Percentiles rank a stretch among this genome's conserved stretches.
These are phyloP conservation scores for Cyberlindnera bimundalis DNA, from an alignment of 805 yeast species.

Conservation along the genomic window DNA sequence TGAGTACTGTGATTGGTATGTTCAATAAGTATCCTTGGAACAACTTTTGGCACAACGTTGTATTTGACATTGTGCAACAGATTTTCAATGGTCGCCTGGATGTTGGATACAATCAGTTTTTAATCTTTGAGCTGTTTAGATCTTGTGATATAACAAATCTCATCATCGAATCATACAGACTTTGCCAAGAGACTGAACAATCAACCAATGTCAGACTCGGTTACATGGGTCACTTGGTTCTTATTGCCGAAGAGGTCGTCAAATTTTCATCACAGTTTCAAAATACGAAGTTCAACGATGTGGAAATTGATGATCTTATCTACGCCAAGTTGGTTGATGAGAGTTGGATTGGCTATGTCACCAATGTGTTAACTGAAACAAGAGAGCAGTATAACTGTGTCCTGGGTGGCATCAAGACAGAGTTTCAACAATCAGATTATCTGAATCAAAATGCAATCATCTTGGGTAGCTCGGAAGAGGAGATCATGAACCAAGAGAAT, in stretches of 20 bases:
- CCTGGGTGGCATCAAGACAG: conserved; percentile 56
- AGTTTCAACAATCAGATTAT: conserved; percentile 23
- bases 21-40: conserved; percentile 79
- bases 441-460: conserved; percentile 25
- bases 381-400: conserved; percentile 86
- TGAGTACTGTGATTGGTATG: conserved; percentile 58
- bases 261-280: conserved; percentile 55
- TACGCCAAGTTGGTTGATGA: conserved; percentile 33
- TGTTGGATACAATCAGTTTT: conserved; percentile 67
- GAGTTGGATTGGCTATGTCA: conserved; percentile 72
- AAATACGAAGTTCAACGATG: conserved; percentile 25
- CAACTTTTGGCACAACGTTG: conserved; percentile 81
- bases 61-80: conserved; percentile 80
- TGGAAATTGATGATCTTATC: conserved; percentile 25
- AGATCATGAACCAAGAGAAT: conserved; percentile 22
- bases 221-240: conserved; percentile 92
- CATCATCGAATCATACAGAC: conserved; percentile 62
- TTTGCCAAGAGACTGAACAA: conserved; percentile 58
- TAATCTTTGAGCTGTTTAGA: conserved; percentile 58
- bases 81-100: conserved; percentile 72
- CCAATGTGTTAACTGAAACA: conserved; percentile 70
- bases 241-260: conserved; percentile 94
- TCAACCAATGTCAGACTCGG: conserved; percentile 72
- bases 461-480: conserved; percentile 28
- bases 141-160: conserved; percentile 55